Conservation (phyloP, 345 rosid genomes). For the Passiflora organensis region DNA sequence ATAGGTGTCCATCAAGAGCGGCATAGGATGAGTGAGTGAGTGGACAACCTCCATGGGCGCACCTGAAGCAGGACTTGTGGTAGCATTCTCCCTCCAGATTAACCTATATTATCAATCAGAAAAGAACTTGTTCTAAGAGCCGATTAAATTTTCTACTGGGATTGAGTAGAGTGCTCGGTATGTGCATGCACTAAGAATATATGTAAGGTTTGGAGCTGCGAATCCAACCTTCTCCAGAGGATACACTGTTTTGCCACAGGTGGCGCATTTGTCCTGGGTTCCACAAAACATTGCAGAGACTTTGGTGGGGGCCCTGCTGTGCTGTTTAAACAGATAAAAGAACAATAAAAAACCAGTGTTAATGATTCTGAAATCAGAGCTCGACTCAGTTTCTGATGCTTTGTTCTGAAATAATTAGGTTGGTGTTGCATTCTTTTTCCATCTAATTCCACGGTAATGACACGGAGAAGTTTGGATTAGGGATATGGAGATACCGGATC, state of each 20-base stretch:
- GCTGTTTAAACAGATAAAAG: slow-evolving; percentile 8
- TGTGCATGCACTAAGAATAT: no score
- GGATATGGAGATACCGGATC: slow-evolving; percentile 47
- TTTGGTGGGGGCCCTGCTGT: slow-evolving; percentile 69
- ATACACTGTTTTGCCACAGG: slow-evolving; percentile 71
- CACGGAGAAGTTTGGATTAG: background rate
- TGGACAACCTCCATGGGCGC: slow-evolving; percentile 73
- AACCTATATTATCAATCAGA: slow-evolving; percentile 37
- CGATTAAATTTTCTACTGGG: no score
- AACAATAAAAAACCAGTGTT: background rate
- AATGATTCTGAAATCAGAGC: no score
- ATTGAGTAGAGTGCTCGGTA: no score
- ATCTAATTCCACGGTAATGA: background rate
- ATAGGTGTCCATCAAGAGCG: slow-evolving; percentile 66
- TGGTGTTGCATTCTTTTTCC: no score
- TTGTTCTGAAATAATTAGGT: no score
- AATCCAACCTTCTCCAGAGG: slow-evolving; percentile 72
- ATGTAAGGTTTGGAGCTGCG: background rate
- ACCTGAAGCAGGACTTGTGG: slow-evolving; percentile 88
- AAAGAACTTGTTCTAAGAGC: no score
- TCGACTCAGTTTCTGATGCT: no score
- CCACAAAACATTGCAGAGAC: slow-evolving; percentile 70
- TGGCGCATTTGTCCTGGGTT: slow-evolving; percentile 73
- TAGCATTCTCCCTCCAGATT: slow-evolving; percentile 76
- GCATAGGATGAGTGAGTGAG: slow-evolving; percentile 72